Base-by-base conservation (phyloP, 768 basidiomycete species). In the Lactarius akahatsu region DNA sequence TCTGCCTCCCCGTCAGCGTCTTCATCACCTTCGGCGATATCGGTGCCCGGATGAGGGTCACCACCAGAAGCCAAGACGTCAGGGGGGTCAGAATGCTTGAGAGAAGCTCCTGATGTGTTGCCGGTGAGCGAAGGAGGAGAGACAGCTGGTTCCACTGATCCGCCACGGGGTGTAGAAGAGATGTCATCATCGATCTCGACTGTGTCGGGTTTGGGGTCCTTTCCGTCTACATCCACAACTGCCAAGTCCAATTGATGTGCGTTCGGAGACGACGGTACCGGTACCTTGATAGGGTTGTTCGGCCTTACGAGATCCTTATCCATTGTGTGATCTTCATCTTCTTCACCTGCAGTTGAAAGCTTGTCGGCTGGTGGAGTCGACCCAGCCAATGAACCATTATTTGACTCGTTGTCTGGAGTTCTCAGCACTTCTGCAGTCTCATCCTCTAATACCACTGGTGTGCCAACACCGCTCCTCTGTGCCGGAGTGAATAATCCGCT, bases 1-100 rank as follows among this genome's bases (percentile, higher is more conserved):
- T 69, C 70, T 10, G 47, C 70, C 52, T 71, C 70, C 40, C 70
- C 70, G 30, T 69, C 70, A 15, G 70, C 70, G 34, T 71, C 66
- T 28, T 59, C 59, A 18, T 69, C 70, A 28, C 32, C 58, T 11
- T 59, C 65, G 4, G 40, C 36, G 9, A 54, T 20, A 13, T 34
- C 47, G 15, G 34, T 20, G 11, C n/a, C 28, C 47, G 15, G 4
- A 20, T 34, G 26, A 18, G 1, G 18, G 45, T 59, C 57, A 59
- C 34, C 23, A 28, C 28, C 9, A 32, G 40, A 10, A 26, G 30
- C 57, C 11, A 43, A 38, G n/a, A 34, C 30, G 55, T 9, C 23
- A 18, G 45, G 32, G 38, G 7, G 45, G 26, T 50, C 65, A 20
- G 55, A 23, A 5, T 57, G 10, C 10, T 41, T 62, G n/a, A 15